Evolutionary conservation across 768 basidiomycete genomes (phyloP).

Genomic region (Rhizopogon salebrosus): DNA sequence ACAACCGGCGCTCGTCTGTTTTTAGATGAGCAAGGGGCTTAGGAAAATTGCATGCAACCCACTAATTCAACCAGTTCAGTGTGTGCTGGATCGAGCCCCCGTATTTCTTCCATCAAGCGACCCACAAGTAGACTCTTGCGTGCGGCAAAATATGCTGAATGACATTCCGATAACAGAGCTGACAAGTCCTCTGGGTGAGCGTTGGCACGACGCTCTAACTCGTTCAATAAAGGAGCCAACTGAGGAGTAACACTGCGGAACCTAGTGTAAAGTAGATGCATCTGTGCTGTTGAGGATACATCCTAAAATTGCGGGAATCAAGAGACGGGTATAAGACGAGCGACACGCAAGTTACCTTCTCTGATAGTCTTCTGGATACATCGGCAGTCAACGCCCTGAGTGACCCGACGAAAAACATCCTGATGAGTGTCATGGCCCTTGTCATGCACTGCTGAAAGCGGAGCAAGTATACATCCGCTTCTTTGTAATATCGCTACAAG

Average conservation of each 20-base stretch:
- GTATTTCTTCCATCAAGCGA: constrained; percentile 77
- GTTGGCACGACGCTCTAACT: constrained; percentile 75
- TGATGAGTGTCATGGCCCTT: constrained; percentile 95
- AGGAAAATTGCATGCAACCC: constrained; percentile 8
- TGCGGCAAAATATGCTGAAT: constrained; percentile 72
- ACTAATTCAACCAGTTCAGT: constrained; percentile 90
- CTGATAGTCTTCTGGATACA: constrained; percentile 65
- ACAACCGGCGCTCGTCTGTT: constrained; percentile 85
- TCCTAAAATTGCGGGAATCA: constrained; percentile 42
- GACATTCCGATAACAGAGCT: constrained; percentile 81
- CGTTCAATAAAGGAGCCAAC: constrained; percentile 72
- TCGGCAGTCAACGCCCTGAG: constrained; percentile 76
- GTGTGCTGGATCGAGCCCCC: constrained; percentile 68
- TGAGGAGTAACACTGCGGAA: constrained; percentile 70
- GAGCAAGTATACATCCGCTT: constrained; percentile 91
- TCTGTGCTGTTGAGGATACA: constrained; percentile 73
- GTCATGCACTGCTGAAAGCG: constrained; percentile 99
- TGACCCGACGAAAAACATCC: constrained; percentile 91
- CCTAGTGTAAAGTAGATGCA: constrained; percentile 85
- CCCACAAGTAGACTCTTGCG: constrained; percentile 70
- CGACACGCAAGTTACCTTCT: constrained; percentile 46
- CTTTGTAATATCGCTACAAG: constrained; percentile 78
- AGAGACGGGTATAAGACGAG: background rate
- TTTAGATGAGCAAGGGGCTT: background rate
- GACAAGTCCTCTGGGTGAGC: constrained; percentile 82